These are phyloP conservation scores for Phytophthora brassicae DNA, from an alignment of 352 stramenopile species.

Conservation along the genomic window DNA sequence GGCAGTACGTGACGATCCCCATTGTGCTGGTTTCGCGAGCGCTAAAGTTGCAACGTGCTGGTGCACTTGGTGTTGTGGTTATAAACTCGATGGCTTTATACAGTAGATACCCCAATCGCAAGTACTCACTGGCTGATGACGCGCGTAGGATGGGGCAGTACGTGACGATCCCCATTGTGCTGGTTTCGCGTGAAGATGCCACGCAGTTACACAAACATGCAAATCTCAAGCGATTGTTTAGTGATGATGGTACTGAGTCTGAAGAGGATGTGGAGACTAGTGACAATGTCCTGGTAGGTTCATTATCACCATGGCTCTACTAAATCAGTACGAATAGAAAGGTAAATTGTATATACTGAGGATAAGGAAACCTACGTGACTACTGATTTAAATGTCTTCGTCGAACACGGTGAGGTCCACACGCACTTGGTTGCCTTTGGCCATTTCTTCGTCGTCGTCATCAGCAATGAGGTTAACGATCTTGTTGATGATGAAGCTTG, in stretches of 20 bases:
- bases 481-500: conserved; percentile 72
- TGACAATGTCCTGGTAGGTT: conserved; percentile 34
- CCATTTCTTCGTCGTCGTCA: conserved; percentile 63
- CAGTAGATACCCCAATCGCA: conserved; percentile 45
- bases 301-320: conserved; percentile 67
- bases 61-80: conserved; percentile 61
- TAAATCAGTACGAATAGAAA: conserved; percentile 34
- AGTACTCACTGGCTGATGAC: conserved; percentile 72
- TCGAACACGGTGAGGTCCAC: conserved; percentile 82
- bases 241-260: conserved; percentile 8
- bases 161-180: conserved; percentile 70
- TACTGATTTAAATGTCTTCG: conserved; percentile 50
- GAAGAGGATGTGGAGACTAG: conserved; percentile 3
- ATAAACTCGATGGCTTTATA: conserved; percentile 66
- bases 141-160: conserved; percentile 36
- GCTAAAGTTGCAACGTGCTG: conserved; percentile 55
- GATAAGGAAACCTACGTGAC: not conserved
- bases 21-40: too few relatives aligned
- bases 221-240: conserved; percentile 13
- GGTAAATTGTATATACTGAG: conserved; percentile 23
- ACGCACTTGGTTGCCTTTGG: conserved; percentile 78
- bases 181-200: conserved; percentile 60
- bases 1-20: conserved; percentile 58
- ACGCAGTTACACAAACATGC: conserved; percentile 45
- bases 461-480: conserved; percentile 75